phyloP scores from a whole-genome alignment of 768 basidiomycete species.

The Hysterangium stoloniferum region DNA sequence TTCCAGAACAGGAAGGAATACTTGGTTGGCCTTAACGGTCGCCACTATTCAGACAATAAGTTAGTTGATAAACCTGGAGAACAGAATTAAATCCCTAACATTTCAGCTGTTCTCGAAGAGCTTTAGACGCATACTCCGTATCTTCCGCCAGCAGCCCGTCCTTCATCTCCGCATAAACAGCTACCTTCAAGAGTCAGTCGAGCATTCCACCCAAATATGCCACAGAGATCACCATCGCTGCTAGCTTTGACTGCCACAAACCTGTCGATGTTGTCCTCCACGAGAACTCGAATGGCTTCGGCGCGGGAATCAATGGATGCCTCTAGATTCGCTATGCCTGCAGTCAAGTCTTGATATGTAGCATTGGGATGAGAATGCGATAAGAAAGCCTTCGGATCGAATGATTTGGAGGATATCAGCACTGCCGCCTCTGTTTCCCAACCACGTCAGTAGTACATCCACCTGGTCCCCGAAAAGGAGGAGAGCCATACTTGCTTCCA shows the following conservation, averaged over 20 bases:
- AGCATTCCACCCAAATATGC: not conserved
- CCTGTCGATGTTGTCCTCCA: conserved; percentile 96
- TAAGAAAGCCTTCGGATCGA: conserved; percentile 92
- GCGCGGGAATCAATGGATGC: conserved; percentile 83
- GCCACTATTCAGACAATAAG: conserved; percentile 45
- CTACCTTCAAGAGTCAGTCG: conserved; percentile 33
- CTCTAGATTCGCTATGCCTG: conserved; percentile 67
- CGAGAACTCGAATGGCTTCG: conserved; percentile 88
- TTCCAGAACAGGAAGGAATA: conserved; percentile 93
- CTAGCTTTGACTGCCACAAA: conserved; percentile 97
- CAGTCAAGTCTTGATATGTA: conserved; percentile 82
- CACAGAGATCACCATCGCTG: conserved; percentile 70
- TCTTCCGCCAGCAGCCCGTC: conserved; percentile 72
- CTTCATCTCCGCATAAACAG: conserved; percentile 87
- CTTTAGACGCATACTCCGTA: conserved; percentile 76
- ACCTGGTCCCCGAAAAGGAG: conserved; percentile 6
- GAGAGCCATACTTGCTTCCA: conserved; percentile 62
- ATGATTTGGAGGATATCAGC: conserved; percentile 84
- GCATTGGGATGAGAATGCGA: conserved; percentile 91
- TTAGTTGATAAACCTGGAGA: not conserved
- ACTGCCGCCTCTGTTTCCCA: conserved; percentile 59
- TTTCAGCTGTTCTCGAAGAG: conserved; percentile 78
- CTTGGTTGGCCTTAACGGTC: conserved; percentile 89
- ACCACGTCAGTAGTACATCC: not conserved
- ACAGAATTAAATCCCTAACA: conserved; percentile 37